Evolutionary conservation across 371 early-diverging fungal species (phyloP).

Genomic region (Mortierella sp.): DNA sequence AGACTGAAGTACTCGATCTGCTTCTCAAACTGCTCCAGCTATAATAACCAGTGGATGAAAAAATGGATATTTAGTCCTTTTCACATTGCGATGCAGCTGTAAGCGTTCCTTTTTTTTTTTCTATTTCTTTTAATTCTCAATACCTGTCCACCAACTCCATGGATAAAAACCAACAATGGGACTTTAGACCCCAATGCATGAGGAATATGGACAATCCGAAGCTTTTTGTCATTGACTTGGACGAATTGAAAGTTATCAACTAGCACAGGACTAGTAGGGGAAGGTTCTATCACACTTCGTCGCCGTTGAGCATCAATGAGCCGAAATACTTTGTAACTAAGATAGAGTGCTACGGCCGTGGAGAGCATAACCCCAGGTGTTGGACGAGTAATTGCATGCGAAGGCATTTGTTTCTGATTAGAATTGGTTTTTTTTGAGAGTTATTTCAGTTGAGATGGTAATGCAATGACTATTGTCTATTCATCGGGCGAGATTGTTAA

Average conservation of each 20-base stretch:
- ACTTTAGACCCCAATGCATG: slow-evolving; percentile 76
- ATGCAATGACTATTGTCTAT: background rate
- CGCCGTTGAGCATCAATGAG: slow-evolving; percentile 10
- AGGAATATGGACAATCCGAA: slow-evolving; percentile 76
- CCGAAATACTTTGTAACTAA: slow-evolving; percentile 30
- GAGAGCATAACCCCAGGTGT: slow-evolving; percentile 28
- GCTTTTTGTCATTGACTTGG: slow-evolving; percentile 65
- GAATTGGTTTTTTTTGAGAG: too few relatives aligned
- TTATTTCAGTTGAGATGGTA: background rate
- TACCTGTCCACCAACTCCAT: slow-evolving; percentile 82
- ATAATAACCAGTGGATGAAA: background rate
- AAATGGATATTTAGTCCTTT: background rate
- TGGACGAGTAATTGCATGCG: slow-evolving; percentile 15
- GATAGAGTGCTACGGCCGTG: slow-evolving; percentile 34
- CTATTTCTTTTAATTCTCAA: slow-evolving; percentile 15
- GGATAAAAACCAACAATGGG: slow-evolving; percentile 77
- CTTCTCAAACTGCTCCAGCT: slow-evolving; percentile 76
- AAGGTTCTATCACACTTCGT: slow-evolving; percentile 19
- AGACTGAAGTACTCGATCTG: slow-evolving; percentile 78
- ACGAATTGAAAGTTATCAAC: slow-evolving; percentile 64
- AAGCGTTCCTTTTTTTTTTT: too few relatives aligned
- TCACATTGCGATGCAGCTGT: too few relatives aligned
- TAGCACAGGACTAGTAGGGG: slow-evolving; percentile 37
- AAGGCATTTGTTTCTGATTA: slow-evolving; percentile 3
- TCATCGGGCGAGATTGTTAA: too few relatives aligned